These are phyloP conservation scores for Boletus rubroflammeus DNA, from an alignment of 768 basidiomycete genomes.

Conservation along the genomic window DNA sequence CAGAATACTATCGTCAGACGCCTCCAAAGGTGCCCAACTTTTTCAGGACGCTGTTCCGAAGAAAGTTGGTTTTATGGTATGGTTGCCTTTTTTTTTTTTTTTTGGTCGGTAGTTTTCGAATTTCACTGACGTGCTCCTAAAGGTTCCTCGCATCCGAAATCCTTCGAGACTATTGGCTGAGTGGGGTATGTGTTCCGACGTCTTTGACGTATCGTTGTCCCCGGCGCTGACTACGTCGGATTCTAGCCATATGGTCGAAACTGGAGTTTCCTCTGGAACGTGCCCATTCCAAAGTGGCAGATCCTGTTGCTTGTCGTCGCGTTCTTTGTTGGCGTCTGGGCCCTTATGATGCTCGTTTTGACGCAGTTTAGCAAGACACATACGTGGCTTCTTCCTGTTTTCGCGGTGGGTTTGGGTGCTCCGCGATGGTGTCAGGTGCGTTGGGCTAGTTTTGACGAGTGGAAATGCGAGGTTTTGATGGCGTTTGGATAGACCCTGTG, in stretches of 20 bases:
- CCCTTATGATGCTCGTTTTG: constrained; percentile 62
- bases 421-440: constrained; percentile 90
- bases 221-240: constrained; percentile 9
- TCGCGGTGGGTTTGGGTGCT: constrained; percentile 91
- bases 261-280: constrained; percentile 91
- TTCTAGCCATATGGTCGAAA: constrained; percentile 84
- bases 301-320: constrained; percentile 72
- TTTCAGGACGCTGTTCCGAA: constrained; percentile 80
- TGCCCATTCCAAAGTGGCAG: constrained; percentile 77
- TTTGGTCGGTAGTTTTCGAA: neutral
- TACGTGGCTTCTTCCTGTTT: constrained; percentile 92
- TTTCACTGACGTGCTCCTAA: neutral
- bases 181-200: constrained; percentile 53
- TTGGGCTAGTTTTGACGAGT: neutral
- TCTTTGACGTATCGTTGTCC: neutral
- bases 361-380: constrained; percentile 90
- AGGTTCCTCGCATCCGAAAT: constrained; percentile 88
- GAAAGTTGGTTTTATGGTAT: constrained; percentile 87
- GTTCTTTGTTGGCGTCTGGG: constrained; percentile 92
- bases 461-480: neutral
- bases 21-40: constrained; percentile 95
- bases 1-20: constrained; percentile 87
- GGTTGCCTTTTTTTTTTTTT: constrained; percentile 1
- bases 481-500: constrained; percentile 65
- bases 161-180: constrained; percentile 89